A percentile compares a stretch with the other conserved stretches of the same genome.
Conservation (phyloP, 352 stramenopile species). For the Poterioochromonas sp. region DNA sequence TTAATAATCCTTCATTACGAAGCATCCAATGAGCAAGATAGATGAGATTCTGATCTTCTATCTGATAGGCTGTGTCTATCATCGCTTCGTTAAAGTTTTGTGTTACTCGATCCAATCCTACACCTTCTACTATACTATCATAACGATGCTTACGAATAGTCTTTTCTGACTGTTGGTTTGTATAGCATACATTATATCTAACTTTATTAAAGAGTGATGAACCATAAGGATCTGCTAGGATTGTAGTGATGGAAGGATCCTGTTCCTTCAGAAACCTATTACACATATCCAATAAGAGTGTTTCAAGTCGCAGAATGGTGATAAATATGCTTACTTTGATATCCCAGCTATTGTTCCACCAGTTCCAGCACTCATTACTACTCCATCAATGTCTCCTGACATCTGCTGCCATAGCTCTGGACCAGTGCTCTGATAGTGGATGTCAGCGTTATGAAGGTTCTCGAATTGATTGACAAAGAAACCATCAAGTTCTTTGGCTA, state of each 20-base stretch:
- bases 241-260: constrained; percentile 67
- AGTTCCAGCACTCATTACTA: constrained; percentile 94
- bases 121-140: constrained; percentile 92
- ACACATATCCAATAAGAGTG: too few species aligned
- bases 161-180: constrained; percentile 79
- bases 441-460: constrained; percentile 86
- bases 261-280: constrained; percentile 75
- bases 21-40: constrained; percentile 94
- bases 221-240: constrained; percentile 89
- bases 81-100: constrained; percentile 80
- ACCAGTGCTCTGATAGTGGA: constrained; percentile 83
- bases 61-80: constrained; percentile 57
- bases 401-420: constrained; percentile 90
- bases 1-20: constrained; percentile 79
- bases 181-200: constrained; percentile 87
- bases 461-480: constrained; percentile 98
- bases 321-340: too few species aligned
- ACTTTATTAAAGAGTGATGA: constrained; percentile 92
- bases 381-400: constrained; percentile 67
- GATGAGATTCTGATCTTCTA: constrained; percentile 88
- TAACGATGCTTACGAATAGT: constrained; percentile 84
- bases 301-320: too few species aligned
- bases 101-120: constrained; percentile 92
- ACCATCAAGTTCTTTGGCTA: constrained; percentile 65
- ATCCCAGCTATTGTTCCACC: constrained; percentile 92